A percentile compares a stretch with the other conserved stretches of the same genome.
These are phyloP conservation scores for Onygenales sp. DNA, from an alignment of 2,329 filamentous ascomycete genomes.

Conservation along the genomic window DNA sequence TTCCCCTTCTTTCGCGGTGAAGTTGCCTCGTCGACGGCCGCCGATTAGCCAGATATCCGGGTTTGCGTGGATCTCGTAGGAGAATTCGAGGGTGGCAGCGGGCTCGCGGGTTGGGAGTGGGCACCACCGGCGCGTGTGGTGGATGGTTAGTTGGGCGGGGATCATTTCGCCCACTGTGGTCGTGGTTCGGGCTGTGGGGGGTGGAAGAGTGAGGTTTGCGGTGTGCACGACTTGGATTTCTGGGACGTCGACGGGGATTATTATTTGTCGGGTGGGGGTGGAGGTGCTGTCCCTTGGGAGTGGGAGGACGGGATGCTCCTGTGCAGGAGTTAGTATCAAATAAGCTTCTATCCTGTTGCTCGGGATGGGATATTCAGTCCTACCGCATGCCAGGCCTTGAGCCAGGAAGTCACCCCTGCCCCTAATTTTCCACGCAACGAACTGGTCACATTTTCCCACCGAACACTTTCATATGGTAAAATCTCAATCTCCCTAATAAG, in stretches of 20 bases:
- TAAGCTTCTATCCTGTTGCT: not conserved
- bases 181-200: slow-evolving; percentile 14
- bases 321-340: slow-evolving; percentile 6
- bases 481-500: slow-evolving; percentile 45
- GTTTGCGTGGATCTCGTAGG: slow-evolving; percentile 69
- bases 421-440: slow-evolving; percentile 38
- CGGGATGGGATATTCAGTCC: slow-evolving; percentile 9
- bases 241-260: slow-evolving; percentile 85
- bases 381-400: slow-evolving; percentile 46
- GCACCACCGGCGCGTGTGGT: slow-evolving; percentile 48
- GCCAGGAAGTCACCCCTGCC: slow-evolving; percentile 27
- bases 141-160: slow-evolving; percentile 39
- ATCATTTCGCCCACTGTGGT: slow-evolving; percentile 36
- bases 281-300: slow-evolving; percentile 21
- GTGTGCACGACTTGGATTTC: slow-evolving; percentile 75
- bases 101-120: slow-evolving; percentile 20
- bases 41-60: slow-evolving; percentile 76
- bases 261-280: slow-evolving; percentile 52
- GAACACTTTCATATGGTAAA: slow-evolving; percentile 41
- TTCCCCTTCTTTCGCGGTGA: slow-evolving; percentile 44
- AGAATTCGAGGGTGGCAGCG: slow-evolving; percentile 57
- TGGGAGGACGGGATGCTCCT: slow-evolving; percentile 25
- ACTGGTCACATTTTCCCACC: slow-evolving; percentile 45
- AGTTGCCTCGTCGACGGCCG: slow-evolving; percentile 69
- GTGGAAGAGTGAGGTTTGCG: slow-evolving; percentile 36